Conservation (phyloP, 768 basidiomycete species). For the Amanita phalloides region DNA sequence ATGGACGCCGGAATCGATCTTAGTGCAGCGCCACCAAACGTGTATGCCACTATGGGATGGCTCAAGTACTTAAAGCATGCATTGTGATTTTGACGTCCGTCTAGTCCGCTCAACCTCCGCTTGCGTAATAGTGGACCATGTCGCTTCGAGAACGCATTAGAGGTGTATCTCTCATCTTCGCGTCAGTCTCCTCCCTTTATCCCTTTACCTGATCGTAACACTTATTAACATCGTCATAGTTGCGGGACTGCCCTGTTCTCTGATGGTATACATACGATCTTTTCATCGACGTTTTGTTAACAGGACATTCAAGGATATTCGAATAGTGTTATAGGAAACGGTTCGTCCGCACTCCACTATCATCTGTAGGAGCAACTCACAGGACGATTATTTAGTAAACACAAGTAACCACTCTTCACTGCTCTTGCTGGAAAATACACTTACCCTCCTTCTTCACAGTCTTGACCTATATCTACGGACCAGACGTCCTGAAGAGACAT, state of each 20-base stretch:
- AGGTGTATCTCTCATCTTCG: slow-evolving; percentile 77
- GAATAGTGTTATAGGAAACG: slow-evolving; percentile 68
- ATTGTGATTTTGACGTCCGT: neutral
- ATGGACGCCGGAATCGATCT: too few relatives aligned
- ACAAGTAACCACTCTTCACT: slow-evolving; percentile 35
- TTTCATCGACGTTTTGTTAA: neutral
- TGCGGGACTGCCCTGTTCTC: slow-evolving; percentile 86
- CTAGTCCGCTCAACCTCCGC: slow-evolving; percentile 4
- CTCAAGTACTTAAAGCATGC: neutral
- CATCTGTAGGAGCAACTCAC: neutral
- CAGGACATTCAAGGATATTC: slow-evolving; percentile 49
- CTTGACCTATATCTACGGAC: slow-evolving; percentile 60
- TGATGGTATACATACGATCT: slow-evolving; percentile 40
- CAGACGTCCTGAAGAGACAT: slow-evolving; percentile 33
- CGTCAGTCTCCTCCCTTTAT: slow-evolving; percentile 33
- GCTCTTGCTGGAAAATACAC: neutral
- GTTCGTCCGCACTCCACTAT: slow-evolving; percentile 27
- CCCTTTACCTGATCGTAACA: neutral
- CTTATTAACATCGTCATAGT: slow-evolving; percentile 22
- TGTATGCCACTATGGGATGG: neutral
- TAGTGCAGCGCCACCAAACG: too few relatives aligned
- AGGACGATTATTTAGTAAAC: slow-evolving; percentile 37
- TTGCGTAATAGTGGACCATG: neutral
- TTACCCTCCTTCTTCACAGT: slow-evolving; percentile 27
- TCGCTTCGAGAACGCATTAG: slow-evolving; percentile 25